A percentile compares a stretch with the other conserved stretches of the same genome.
Evolutionary conservation across 2,329 filamentous ascomycete genomes (phyloP).

Genomic region (Colletotrichum theobromicola): DNA sequence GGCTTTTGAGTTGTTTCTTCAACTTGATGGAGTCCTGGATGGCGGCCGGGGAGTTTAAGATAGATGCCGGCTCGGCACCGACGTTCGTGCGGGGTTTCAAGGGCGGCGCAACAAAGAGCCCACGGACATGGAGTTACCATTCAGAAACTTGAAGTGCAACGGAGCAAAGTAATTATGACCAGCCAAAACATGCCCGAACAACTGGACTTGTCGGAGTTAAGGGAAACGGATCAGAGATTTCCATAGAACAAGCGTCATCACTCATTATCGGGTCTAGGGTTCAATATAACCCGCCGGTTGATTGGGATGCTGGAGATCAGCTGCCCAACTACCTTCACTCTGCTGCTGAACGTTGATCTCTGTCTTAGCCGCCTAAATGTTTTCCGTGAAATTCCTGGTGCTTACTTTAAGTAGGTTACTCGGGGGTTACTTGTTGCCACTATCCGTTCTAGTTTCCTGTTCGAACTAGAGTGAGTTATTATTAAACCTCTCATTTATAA

Average conservation of each 20-base stretch:
- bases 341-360: neutral
- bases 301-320: neutral
- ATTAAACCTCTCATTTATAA: neutral
- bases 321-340: neutral
- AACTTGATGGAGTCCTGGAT: neutral
- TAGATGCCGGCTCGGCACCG: neutral
- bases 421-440: neutral
- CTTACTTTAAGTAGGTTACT: neutral
- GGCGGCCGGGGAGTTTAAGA: neutral
- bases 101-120: neutral
- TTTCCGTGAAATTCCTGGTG: neutral
- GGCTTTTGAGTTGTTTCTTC: neutral
- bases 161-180: neutral
- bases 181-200: neutral
- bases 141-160: neutral
- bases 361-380: neutral
- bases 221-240: neutral
- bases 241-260: neutral
- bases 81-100: neutral
- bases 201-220: neutral
- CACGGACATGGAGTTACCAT: neutral
- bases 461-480: neutral
- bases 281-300: neutral
- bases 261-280: neutral
- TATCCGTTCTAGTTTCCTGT: accelerated